These are phyloP conservation scores for Poteriospumella lacustris DNA, from an alignment of 108 stramenopile genomes.

Conservation along the genomic window DNA sequence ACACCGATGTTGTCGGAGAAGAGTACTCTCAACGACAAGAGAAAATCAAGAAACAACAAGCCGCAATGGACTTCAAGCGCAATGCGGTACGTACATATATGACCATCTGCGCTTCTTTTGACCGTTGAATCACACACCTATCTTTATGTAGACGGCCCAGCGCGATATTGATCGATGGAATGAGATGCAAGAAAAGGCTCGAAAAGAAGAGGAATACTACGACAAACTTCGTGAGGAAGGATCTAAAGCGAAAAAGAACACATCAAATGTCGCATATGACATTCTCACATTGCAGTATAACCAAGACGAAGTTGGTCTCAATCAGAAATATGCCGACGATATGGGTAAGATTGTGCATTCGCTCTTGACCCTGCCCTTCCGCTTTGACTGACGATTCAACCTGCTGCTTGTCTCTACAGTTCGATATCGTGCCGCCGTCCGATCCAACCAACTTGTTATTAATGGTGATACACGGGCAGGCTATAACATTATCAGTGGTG, in stretches of 20 bases:
- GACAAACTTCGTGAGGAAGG: conserved; percentile 4
- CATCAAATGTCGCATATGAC: conserved; percentile 24
- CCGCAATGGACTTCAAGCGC: not conserved
- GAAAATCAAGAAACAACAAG: not conserved
- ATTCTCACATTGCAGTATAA: conserved; percentile 8
- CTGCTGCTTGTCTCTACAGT: too few species aligned
- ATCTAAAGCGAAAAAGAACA: not conserved
- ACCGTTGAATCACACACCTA: not conserved
- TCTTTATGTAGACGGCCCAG: not conserved
- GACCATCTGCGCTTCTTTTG: not conserved
- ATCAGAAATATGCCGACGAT: conserved; percentile 25
- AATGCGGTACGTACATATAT: not conserved
- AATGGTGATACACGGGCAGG: conserved; percentile 23
- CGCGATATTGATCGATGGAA: conserved; percentile 7
- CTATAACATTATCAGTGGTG: conserved; percentile 31
- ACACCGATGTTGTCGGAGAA: conserved; percentile 37
- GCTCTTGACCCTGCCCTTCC: not conserved
- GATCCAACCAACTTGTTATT: not conserved
- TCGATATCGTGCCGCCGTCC: conserved; percentile 20
- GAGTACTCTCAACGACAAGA: conserved; percentile 30
- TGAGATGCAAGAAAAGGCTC: not conserved
- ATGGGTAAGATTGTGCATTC: conserved; percentile 19
- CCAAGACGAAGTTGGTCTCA: not conserved
- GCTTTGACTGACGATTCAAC: too few species aligned
- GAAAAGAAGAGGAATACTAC: not conserved